phyloP scores from a whole-genome alignment of 495 filamentous ascomycete species.

The Talaromyces proteolyticus region DNA sequence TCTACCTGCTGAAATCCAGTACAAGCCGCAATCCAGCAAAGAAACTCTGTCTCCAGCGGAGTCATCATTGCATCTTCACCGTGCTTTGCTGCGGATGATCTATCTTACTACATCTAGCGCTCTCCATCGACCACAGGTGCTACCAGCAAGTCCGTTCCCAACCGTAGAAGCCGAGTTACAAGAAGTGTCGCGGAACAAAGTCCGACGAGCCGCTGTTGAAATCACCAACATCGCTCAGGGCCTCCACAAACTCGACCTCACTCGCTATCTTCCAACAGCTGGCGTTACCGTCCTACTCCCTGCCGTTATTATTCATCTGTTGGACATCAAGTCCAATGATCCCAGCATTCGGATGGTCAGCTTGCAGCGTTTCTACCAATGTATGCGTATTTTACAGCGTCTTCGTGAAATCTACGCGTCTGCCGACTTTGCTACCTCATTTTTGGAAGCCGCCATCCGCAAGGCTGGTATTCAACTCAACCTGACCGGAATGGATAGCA shows the following conservation, averaged over 20 bases:
- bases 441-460: slow-evolving; percentile 77
- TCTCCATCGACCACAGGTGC: slow-evolving; percentile 80
- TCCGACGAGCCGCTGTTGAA: slow-evolving; percentile 70
- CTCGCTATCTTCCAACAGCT: slow-evolving; percentile 75
- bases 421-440: slow-evolving; percentile 78
- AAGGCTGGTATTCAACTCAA: slow-evolving; percentile 63
- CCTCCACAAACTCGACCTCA: slow-evolving; percentile 61
- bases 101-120: slow-evolving; percentile 84
- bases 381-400: slow-evolving; percentile 76
- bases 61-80: slow-evolving; percentile 62
- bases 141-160: slow-evolving; percentile 63
- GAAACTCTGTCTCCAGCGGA: slow-evolving; percentile 40
- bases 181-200: slow-evolving; percentile 72
- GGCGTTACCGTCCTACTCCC: slow-evolving; percentile 86
- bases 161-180: slow-evolving; percentile 56
- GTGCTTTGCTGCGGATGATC: slow-evolving; percentile 79
- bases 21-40: slow-evolving; percentile 28
- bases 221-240: slow-evolving; percentile 74
- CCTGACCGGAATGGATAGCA: not conserved
- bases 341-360: slow-evolving; percentile 60
- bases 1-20: slow-evolving; percentile 63
- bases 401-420: slow-evolving; percentile 81
- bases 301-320: slow-evolving; percentile 84
- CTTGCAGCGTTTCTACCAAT: slow-evolving; percentile 72
- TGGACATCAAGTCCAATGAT: slow-evolving; percentile 79